These are phyloP conservation scores for Cornus suecica DNA, from an alignment of 148 eudicot species.

Conservation along the genomic window DNA sequence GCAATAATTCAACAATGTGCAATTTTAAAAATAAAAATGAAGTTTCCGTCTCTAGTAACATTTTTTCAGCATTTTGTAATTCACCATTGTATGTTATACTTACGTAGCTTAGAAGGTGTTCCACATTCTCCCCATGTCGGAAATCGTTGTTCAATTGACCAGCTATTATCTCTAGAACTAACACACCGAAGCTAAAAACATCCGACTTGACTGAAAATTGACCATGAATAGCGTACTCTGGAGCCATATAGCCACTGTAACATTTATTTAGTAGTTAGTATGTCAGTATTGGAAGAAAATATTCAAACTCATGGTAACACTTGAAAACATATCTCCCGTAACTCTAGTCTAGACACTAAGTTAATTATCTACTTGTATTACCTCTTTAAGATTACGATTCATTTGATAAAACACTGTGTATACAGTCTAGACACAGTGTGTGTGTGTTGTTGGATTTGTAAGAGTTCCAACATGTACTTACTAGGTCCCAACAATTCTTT, in stretches of 20 bases:
- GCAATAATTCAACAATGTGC: not conserved
- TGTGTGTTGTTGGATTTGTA: no score
- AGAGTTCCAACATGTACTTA: conserved; percentile 2
- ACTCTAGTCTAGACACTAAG: no score
- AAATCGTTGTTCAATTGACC: conserved; percentile 31
- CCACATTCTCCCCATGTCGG: not conserved
- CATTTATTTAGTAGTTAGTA: not conserved
- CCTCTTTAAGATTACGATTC: not conserved
- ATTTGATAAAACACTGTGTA: no score
- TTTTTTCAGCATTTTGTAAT: not conserved
- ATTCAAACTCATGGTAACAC: not conserved
- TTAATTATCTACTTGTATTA: no score
- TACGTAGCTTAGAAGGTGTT: conserved; percentile 35
- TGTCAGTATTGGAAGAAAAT: not conserved
- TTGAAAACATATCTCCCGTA: not conserved
- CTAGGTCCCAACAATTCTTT: conserved; percentile 34
- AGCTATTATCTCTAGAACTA: conserved; percentile 38
- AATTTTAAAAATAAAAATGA: not conserved
- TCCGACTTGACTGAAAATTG: conserved; percentile 38
- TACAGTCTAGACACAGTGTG: no score
- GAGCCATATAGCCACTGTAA: conserved; percentile 44
- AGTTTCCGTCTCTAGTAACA: not conserved
- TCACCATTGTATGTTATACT: conserved; percentile 6
- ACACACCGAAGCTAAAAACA: conserved; percentile 43
- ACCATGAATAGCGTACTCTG: conserved; percentile 34